Percentiles rank a stretch among this genome's conserved stretches.
phyloP scores from a whole-genome alignment of 2,329 filamentous ascomycete genomes.

The Colletotrichum liriopes region DNA sequence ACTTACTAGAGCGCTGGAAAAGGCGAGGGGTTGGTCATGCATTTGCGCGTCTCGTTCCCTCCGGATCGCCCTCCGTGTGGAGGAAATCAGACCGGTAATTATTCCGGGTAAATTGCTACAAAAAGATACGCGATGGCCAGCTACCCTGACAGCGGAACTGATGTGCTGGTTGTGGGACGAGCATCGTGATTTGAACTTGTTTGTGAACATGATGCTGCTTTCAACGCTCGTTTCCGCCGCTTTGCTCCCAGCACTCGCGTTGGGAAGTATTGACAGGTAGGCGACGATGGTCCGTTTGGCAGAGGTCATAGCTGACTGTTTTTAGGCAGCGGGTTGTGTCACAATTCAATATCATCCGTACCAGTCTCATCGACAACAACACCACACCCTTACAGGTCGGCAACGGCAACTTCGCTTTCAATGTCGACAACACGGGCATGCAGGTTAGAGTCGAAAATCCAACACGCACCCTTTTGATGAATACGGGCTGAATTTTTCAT shows the following conservation, averaged over 20 bases:
- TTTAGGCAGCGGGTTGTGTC: constrained; percentile 45
- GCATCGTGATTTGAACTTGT: neutral
- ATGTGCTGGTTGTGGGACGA: neutral
- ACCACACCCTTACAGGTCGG: constrained; percentile 67
- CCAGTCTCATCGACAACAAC: constrained; percentile 49
- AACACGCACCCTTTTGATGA: rapidly evolving
- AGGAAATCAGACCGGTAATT: constrained; percentile 27
- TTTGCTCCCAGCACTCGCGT: constrained; percentile 6
- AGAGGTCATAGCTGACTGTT: no score
- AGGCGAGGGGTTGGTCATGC: constrained; percentile 5
- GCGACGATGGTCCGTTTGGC: neutral
- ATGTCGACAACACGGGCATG: constrained; percentile 62
- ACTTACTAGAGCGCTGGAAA: neutral
- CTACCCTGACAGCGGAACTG: neutral
- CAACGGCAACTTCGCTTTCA: constrained; percentile 66
- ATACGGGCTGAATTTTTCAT: neutral
- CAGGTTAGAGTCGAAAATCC: constrained; percentile 46
- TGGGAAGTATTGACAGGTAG: constrained; percentile 19
- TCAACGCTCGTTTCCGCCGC: neutral
- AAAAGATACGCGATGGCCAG: neutral
- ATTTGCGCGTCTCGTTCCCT: neutral
- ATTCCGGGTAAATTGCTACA: constrained; percentile 34
- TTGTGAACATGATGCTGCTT: neutral
- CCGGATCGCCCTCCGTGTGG: constrained; percentile 35
- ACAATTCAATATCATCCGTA: constrained; percentile 46